These are phyloP conservation scores for Fraxinus quadrangulata DNA, from an alignment of 257 asterid genomes.

Conservation along the genomic window DNA sequence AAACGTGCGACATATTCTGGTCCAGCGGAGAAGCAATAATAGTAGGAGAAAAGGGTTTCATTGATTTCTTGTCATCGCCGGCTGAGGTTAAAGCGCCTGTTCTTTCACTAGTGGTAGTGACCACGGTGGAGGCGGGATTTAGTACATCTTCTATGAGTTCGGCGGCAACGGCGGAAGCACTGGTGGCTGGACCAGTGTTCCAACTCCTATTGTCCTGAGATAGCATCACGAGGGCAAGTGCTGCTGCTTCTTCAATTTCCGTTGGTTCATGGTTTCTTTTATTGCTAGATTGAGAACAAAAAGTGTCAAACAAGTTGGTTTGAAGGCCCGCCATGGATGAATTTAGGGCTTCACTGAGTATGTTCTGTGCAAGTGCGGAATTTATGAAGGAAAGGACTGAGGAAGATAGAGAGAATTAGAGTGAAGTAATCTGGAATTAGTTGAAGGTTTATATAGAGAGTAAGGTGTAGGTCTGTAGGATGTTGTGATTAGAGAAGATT, in stretches of 20 bases:
- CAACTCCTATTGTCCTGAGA: neutral
- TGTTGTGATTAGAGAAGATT: no score
- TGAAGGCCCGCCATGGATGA: neutral
- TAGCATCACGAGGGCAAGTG: neutral
- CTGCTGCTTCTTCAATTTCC: neutral
- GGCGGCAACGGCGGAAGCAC: neutral
- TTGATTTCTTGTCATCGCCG: neutral
- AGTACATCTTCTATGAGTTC: neutral
- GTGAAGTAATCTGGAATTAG: no score
- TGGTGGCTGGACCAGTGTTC: neutral
- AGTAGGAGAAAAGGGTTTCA: neutral
- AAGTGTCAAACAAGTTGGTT: neutral
- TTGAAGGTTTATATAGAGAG: no score
- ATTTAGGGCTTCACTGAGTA: neutral
- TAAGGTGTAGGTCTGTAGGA: no score
- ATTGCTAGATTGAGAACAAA: neutral
- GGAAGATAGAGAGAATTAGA: no score
- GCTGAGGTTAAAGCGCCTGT: neutral
- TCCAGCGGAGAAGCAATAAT: neutral
- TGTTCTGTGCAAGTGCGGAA: neutral
- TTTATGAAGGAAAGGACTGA: neutral
- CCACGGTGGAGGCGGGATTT: neutral
- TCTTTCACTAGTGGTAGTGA: neutral
- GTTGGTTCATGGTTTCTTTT: neutral
- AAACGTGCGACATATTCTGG: conserved; percentile 28